These are phyloP conservation scores for Pestalotiopsis sp. DNA, from an alignment of 2,329 filamentous ascomycete species.

Conservation along the genomic window DNA sequence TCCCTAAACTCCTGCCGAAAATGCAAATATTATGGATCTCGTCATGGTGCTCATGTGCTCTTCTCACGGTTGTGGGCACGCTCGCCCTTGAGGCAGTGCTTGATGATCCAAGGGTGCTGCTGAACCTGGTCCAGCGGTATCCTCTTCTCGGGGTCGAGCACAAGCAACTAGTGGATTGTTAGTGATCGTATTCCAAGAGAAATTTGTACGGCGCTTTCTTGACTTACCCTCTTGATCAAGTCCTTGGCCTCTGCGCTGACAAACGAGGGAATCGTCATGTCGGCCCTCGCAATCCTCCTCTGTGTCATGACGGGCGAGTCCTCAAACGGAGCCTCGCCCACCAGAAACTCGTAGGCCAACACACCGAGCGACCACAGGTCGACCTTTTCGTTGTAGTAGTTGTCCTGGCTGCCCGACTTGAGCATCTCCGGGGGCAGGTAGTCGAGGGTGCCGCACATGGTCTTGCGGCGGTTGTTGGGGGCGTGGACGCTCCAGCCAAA, in stretches of 20 bases:
- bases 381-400: slow-evolving; percentile 93
- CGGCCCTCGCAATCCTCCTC: slow-evolving; percentile 81
- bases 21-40: slow-evolving; percentile 22
- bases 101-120: slow-evolving; percentile 93
- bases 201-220: background rate
- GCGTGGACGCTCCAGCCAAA: slow-evolving; percentile 99
- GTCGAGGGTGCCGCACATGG: slow-evolving; percentile 96
- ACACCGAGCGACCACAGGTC: slow-evolving; percentile 96
- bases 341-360: slow-evolving; percentile 92
- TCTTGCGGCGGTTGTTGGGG: slow-evolving; percentile 89
- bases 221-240: slow-evolving; percentile 82
- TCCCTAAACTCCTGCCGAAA: background rate
- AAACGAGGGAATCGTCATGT: slow-evolving; percentile 91
- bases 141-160: slow-evolving; percentile 91
- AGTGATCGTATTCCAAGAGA: slow-evolving; percentile 6
- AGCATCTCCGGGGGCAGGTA: slow-evolving; percentile 99
- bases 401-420: slow-evolving; percentile 76
- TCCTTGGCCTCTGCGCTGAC: slow-evolving; percentile 90
- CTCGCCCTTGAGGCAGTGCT: slow-evolving; percentile 80
- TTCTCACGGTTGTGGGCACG: slow-evolving; percentile 55
- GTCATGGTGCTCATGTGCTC: slow-evolving; percentile 16
- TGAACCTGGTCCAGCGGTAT: slow-evolving; percentile 89
- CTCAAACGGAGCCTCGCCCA: slow-evolving; percentile 96
- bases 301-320: slow-evolving; percentile 96
- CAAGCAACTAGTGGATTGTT: slow-evolving; percentile 67